Conservation (phyloP, 164 flowering plant species). For the Tetrastigma voinierianum region DNA sequence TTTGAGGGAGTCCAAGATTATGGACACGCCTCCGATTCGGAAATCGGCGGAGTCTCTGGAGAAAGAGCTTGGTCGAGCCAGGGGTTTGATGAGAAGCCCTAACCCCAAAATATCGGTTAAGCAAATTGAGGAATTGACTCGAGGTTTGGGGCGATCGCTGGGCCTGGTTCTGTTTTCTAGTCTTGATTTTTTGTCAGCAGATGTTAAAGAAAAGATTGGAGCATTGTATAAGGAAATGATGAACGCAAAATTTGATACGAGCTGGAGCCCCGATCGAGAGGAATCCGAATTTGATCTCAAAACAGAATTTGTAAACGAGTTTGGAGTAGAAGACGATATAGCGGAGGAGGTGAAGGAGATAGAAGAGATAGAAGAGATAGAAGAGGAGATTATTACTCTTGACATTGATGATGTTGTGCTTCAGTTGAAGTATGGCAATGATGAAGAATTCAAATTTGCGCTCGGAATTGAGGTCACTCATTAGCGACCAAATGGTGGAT, state of each 20-base stretch:
- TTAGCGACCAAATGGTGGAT: conserved; percentile 22
- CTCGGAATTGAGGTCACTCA: conserved; percentile 33
- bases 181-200: conserved; percentile 26
- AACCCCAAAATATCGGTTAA: conserved; percentile 10
- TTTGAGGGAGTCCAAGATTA: conserved; percentile 23
- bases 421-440: conserved; percentile 55
- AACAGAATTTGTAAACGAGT: conserved; percentile 13
- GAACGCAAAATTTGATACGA: conserved; percentile 28
- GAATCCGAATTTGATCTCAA: conserved; percentile 12
- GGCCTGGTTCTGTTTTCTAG: conserved; percentile 56
- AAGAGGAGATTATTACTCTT: conserved; percentile 20
- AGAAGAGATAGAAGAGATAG: conserved; percentile 14
- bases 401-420: conserved; percentile 42
- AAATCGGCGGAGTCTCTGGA: conserved; percentile 48
- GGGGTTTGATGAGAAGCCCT: conserved; percentile 18
- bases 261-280: background rate
- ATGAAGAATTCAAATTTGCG: conserved; percentile 41
- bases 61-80: conserved; percentile 38
- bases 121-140: conserved; percentile 33
- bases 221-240: conserved; percentile 26
- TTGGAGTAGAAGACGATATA: conserved; percentile 18
- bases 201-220: conserved; percentile 38
- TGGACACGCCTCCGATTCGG: conserved; percentile 27
- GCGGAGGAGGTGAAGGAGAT: conserved; percentile 21
- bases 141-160: conserved; percentile 56